These are phyloP conservation scores for Styphnolobium japonicum DNA, from an alignment of 306 rosid species.

Conservation along the genomic window DNA sequence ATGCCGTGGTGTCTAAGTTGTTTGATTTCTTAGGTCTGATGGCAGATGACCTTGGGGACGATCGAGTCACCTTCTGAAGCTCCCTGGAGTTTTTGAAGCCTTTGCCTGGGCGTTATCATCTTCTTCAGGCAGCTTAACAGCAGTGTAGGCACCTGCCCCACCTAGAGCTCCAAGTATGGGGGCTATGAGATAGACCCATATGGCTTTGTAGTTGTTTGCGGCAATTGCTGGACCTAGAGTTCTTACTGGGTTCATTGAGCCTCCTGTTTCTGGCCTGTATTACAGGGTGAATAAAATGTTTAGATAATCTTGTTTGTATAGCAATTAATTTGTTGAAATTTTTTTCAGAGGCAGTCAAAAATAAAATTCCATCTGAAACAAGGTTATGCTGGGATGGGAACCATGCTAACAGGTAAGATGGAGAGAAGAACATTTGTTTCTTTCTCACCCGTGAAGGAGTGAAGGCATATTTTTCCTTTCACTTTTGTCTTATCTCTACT, in stretches of 20 bases:
- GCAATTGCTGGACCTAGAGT: slow-evolving; percentile 83
- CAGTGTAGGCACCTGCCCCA: slow-evolving; percentile 68
- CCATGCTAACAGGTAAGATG: not conserved
- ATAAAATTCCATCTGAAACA: too few species aligned
- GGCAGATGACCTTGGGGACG: not conserved
- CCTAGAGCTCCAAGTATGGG: slow-evolving; percentile 70
- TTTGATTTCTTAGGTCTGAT: not conserved
- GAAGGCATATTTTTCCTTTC: not conserved
- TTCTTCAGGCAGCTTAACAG: slow-evolving; percentile 60
- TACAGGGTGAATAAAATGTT: not conserved
- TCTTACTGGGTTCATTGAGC: slow-evolving; percentile 84
- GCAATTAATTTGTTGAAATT: not conserved
- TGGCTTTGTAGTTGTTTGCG: slow-evolving; percentile 65
- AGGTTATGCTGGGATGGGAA: too few species aligned
- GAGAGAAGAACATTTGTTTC: not conserved
- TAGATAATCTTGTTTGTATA: not conserved
- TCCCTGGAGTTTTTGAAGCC: slow-evolving; percentile 34
- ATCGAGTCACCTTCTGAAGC: slow-evolving; percentile 54
- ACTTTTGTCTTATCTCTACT: not conserved
- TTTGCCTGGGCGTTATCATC: slow-evolving; percentile 23
- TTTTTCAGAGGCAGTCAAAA: not conserved
- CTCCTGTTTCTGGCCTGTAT: slow-evolving; percentile 64
- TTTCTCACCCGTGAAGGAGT: not conserved
- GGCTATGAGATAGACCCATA: slow-evolving; percentile 81
- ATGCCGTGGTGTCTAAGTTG: not conserved